Evolutionary conservation across 495 filamentous ascomycete genomes (phyloP), one percentile per base, ranked within the genome.

Genomic region (Daldinia caldariorum): DNA sequence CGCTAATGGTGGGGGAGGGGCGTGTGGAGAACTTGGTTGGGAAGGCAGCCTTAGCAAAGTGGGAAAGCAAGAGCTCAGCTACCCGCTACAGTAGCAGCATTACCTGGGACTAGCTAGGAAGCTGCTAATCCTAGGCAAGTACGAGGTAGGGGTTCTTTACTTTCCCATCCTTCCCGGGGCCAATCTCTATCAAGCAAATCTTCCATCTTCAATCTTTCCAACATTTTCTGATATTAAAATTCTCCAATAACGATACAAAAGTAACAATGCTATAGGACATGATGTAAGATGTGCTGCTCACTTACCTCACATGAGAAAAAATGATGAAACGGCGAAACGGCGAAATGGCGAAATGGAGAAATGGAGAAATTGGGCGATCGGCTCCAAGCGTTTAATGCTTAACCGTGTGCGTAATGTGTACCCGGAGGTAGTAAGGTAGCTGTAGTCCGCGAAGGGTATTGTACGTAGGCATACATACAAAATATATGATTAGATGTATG

Each of bases 1-100:
- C 65, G 70, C 70, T 68, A 68, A 68, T 72, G 65, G 70, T 72
- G 70, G 70, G 70, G 70, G 64, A 68, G 70, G 70, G 70, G 64
- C 64, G 55, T 56, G 70, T 68, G 64, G 64, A 72, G 64, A 67
- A 67, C 43, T 29, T 29, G 39, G 37, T 67, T 55, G 59, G 55
- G 64, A 67, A 67, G 58, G 53, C 62, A 66, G 63, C 68, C 68
- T 58, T 63, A 58, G 63, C 39, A 67, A 57, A 54, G 55, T 43
- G 55, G 55, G 58, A 49, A 49, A 38, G 51, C 18, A 66, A 61
- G 54, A 66, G 58, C 63, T 58, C 37, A 61, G 61, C 55, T 61
- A 70, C 38, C 57, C 20, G 26, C 29, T 57, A 61, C 38, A 16
- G 49, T 49, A 38, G 62, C 61, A 47, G 49, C 50, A 37, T 57